Conservation (phyloP, 176 grass and related monocot species). For the Lolium rigidum region DNA sequence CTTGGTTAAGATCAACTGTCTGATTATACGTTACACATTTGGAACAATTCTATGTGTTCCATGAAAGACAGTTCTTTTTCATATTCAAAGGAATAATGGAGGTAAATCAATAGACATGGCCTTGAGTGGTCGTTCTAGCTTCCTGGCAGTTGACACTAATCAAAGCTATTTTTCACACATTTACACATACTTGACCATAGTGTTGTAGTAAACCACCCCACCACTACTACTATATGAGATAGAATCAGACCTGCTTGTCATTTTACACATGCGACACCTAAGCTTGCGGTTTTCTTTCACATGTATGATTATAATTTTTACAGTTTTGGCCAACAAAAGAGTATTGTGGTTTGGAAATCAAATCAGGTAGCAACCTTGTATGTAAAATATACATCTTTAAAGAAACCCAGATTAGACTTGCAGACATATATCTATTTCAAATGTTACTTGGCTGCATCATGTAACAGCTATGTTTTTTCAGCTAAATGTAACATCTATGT, state of each 20-base stretch:
- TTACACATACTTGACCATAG: background rate
- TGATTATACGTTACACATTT: slow-evolving; percentile 25
- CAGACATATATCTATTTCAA: slow-evolving; percentile 2
- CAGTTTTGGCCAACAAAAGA: background rate
- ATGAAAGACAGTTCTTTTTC: background rate
- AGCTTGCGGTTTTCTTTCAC: background rate
- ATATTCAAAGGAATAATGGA: background rate
- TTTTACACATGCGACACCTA: background rate
- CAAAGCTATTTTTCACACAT: background rate
- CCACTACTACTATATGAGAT: background rate
- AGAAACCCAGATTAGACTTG: background rate
- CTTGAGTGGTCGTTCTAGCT: background rate
- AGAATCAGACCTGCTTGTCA: background rate
- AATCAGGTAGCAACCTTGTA: background rate
- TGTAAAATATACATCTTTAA: background rate
- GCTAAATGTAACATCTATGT: too few relatives aligned
- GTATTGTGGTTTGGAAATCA: background rate
- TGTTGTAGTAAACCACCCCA: background rate
- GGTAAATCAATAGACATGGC: background rate
- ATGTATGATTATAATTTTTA: background rate
- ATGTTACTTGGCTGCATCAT: background rate
- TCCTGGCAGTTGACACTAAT: background rate
- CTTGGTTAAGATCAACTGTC: background rate
- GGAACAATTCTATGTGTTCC: slow-evolving; percentile 19
- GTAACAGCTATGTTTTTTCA: background rate